phyloP scores from a whole-genome alignment of 2,329 filamentous ascomycete genomes.

The Pseudopithomyces chartarum region DNA sequence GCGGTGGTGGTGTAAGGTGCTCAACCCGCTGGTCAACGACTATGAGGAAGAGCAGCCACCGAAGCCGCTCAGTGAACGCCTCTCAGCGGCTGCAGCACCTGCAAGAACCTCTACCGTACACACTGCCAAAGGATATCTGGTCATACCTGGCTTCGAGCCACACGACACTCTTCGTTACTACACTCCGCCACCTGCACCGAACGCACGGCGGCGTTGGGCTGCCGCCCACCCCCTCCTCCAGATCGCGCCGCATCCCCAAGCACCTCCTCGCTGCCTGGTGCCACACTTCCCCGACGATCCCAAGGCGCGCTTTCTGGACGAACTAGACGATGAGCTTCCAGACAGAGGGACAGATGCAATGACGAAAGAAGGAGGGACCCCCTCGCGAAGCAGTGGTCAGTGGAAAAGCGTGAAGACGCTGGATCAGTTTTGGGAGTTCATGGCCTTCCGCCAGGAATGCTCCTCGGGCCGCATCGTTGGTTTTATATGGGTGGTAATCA shows the following conservation, averaged over 20 bases:
- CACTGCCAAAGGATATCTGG: slow-evolving; percentile 74
- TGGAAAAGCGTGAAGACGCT: slow-evolving; percentile 86
- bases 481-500: slow-evolving; percentile 90
- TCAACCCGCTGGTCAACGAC: slow-evolving; percentile 73
- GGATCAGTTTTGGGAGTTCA: slow-evolving; percentile 98
- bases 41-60: slow-evolving; percentile 50
- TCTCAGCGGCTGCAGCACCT: slow-evolving; percentile 29
- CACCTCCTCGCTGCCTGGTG: slow-evolving; percentile 82
- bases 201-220: slow-evolving; percentile 51
- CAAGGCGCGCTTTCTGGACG: slow-evolving; percentile 85
- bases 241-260: slow-evolving; percentile 68
- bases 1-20: slow-evolving; percentile 91
- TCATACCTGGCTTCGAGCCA: slow-evolving; percentile 85
- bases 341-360: slow-evolving; percentile 51
- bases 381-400: slow-evolving; percentile 62
- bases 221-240: slow-evolving; percentile 75
- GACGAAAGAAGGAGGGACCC: slow-evolving; percentile 45
- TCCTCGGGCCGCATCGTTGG: slow-evolving; percentile 90
- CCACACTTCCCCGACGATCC: slow-evolving; percentile 95
- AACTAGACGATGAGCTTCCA: slow-evolving; percentile 82
- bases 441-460: slow-evolving; percentile 95
- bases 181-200: slow-evolving; percentile 61
- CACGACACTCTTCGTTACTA: slow-evolving; percentile 76
- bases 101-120: slow-evolving; percentile 26
- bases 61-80: slow-evolving; percentile 35